phyloP scores from a whole-genome alignment of 164 flowering plant genomes.

The Aristolochia californica region DNA sequence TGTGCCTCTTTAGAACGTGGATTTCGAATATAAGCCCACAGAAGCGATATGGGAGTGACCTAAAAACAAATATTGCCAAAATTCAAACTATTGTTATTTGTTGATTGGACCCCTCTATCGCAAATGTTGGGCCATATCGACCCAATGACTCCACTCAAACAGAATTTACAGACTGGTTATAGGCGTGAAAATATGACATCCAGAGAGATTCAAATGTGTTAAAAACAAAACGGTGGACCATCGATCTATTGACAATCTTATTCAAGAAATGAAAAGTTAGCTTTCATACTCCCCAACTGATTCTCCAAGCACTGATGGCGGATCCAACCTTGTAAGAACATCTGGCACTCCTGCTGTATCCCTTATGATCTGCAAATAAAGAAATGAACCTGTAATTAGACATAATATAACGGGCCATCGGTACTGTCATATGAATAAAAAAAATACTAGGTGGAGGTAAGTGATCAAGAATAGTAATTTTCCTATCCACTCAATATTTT shows the following conservation, averaged over 20 bases:
- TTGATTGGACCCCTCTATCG: no score
- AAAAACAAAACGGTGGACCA: neutral
- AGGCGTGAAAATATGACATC: neutral
- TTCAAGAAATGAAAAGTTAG: constrained; percentile 14
- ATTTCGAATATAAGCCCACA: no score
- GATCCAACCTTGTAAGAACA: constrained; percentile 68
- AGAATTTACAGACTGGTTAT: no score
- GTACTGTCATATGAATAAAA: no score
- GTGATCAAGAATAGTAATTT: neutral
- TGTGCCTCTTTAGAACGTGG: no score
- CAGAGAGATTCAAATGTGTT: neutral
- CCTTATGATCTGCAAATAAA: constrained; percentile 55
- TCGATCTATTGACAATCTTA: neutral
- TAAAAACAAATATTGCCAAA: no score
- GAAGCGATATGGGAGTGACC: no score
- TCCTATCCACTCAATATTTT: neutral
- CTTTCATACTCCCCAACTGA: constrained; percentile 53
- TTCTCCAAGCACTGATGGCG: constrained; percentile 22
- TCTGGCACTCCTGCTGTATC: constrained; percentile 71
- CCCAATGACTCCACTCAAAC: no score
- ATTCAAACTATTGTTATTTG: no score
- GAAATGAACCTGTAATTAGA: neutral
- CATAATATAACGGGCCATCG: no score
- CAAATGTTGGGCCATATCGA: no score
- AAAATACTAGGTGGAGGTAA: neutral